phyloP scores from a whole-genome alignment of 1,284 basidiomycete genomes.

The Puccinia hordei region DNA sequence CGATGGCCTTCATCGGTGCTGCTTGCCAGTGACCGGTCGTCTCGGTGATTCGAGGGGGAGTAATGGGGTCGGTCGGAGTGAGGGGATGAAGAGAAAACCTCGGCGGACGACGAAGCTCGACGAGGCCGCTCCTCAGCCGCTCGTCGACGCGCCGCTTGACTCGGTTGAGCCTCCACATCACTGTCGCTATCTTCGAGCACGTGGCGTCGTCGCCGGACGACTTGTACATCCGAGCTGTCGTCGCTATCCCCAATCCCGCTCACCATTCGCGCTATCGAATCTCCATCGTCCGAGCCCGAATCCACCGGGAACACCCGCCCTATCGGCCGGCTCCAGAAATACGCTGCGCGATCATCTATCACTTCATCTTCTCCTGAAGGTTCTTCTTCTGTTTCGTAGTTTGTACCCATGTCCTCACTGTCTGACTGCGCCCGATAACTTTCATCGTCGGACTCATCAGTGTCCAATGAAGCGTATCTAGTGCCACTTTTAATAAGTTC shows the following conservation, averaged over 20 bases:
- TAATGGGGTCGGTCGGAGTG: background rate
- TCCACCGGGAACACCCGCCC: background rate
- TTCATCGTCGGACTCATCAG: slow-evolving; percentile 21
- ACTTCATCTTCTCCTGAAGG: slow-evolving; percentile 1
- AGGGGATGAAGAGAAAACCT: background rate
- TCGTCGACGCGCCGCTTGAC: background rate
- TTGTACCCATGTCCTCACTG: slow-evolving; percentile 27
- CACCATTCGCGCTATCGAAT: slow-evolving; percentile 5
- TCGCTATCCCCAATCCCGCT: background rate
- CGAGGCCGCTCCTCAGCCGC: background rate
- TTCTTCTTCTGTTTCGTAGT: slow-evolving; percentile 6
- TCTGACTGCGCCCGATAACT: background rate
- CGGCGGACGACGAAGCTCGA: background rate
- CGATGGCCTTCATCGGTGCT: background rate
- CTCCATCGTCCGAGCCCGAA: slow-evolving; percentile 17
- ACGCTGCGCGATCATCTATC: background rate
- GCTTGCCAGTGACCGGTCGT: background rate
- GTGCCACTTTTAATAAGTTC: background rate
- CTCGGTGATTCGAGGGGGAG: background rate
- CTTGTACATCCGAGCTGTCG: slow-evolving; percentile 3
- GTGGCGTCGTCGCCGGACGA: background rate
- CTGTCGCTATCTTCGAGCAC: background rate
- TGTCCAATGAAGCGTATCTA: slow-evolving; percentile 11
- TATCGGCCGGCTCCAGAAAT: slow-evolving; percentile 5
- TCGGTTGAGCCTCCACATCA: background rate